Evolutionary conservation across 1,284 basidiomycete genomes (phyloP).

Genomic region (Leccinum subrobustum): DNA sequence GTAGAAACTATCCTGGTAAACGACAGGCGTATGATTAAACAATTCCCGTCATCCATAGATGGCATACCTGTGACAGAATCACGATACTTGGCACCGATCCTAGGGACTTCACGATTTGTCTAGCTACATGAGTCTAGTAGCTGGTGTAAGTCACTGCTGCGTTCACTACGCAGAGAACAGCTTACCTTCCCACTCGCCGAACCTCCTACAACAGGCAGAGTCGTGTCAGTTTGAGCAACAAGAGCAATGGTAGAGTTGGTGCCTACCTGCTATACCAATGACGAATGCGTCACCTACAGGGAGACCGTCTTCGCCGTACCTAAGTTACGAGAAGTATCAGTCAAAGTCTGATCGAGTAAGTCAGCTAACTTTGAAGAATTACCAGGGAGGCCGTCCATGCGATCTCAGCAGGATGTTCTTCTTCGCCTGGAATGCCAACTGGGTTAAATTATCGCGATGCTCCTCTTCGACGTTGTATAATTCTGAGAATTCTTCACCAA

Average conservation of each 20-base stretch:
- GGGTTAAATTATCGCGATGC: slow-evolving; percentile 14
- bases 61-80: slow-evolving; percentile 77
- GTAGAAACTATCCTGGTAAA: slow-evolving; percentile 88
- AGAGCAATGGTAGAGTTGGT: slow-evolving; percentile 38
- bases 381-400: slow-evolving; percentile 83
- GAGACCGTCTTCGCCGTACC: slow-evolving; percentile 75
- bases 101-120: slow-evolving; percentile 78
- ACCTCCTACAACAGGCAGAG: slow-evolving; percentile 54
- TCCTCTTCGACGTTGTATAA: slow-evolving; percentile 21
- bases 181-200: slow-evolving; percentile 91
- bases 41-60: neutral
- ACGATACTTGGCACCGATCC: slow-evolving; percentile 87
- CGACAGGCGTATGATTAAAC: neutral
- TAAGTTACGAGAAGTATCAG: slow-evolving; percentile 30
- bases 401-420: slow-evolving; percentile 85
- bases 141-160: slow-evolving; percentile 14
- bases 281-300: slow-evolving; percentile 81
- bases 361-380: slow-evolving; percentile 25
- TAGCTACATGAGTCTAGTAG: slow-evolving; percentile 84
- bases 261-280: slow-evolving; percentile 86
- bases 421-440: slow-evolving; percentile 24
- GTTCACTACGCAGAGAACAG: neutral
- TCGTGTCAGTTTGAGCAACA: slow-evolving; percentile 10
- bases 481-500: slow-evolving; percentile 30
- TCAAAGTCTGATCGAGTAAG: slow-evolving; percentile 9